phyloP scores from a whole-genome alignment of 331 rosid genomes.

The Arachis monticola region DNA sequence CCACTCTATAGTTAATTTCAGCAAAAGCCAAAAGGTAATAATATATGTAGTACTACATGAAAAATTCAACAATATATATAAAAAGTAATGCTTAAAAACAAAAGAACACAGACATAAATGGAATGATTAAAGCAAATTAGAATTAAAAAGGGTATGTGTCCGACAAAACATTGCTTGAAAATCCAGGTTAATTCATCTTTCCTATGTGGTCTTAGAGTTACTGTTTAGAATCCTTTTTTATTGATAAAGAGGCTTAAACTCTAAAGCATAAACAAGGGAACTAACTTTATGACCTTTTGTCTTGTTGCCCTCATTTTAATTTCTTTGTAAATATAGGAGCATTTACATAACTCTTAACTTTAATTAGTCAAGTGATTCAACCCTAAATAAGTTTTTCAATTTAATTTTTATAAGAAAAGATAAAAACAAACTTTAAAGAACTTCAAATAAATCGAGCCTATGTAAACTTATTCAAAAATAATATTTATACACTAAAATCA shows the following conservation, averaged over 20 bases:
- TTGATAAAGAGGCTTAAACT: background rate
- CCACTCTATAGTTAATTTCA: background rate
- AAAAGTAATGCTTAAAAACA: background rate
- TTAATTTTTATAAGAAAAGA: background rate
- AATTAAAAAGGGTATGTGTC: slow-evolving; percentile 19
- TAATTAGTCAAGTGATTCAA: no score
- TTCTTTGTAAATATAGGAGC: background rate
- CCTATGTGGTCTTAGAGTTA: background rate
- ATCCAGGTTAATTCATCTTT: slow-evolving; percentile 28
- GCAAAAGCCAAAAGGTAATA: slow-evolving; percentile 16
- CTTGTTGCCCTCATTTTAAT: slow-evolving; percentile 9
- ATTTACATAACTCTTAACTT: background rate
- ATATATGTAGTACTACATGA: background rate
- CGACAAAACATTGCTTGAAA: slow-evolving; percentile 44
- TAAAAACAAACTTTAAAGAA: no score
- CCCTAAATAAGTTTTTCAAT: no score
- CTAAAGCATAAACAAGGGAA: slow-evolving; percentile 20
- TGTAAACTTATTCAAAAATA: no score
- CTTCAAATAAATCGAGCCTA: no score
- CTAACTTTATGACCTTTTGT: slow-evolving; percentile 28
- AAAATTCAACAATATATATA: background rate
- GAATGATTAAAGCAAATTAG: slow-evolving; percentile 29
- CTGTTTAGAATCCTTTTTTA: slow-evolving; percentile 8
- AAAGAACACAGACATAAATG: slow-evolving; percentile 2
- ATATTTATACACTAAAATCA: no score